Base-by-base conservation (phyloP, 2,329 filamentous ascomycete genomes). In the Neobulgaria alba region DNA sequence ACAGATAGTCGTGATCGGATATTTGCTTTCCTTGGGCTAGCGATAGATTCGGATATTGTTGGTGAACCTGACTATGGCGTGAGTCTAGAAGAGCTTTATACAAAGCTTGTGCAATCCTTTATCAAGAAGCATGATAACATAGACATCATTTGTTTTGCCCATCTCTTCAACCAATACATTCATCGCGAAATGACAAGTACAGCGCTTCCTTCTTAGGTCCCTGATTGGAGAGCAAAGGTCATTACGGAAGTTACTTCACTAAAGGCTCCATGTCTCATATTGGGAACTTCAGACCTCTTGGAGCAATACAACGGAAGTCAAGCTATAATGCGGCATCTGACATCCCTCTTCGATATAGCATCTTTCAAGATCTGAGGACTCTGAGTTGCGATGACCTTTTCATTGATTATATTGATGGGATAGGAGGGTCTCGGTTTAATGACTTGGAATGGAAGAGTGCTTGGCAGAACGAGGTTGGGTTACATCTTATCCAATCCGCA, bases 1-100 rank as follows among this genome's bases (percentile, higher is more conserved):
- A 42, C 44, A 2, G 47, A 51, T 37, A 42, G 37, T 9, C 38
- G 41, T 21, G 47, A 51, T 35, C 36, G 43, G 18, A 41, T 51
- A 4, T 51, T 49, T 18, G 44, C 46, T 29, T 20, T 49, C 4
- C 35, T 49, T 10, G 46, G 46, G 3, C 21, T 51, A 8, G 38
- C 40, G 7, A 8, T 18, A 3, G 43, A 45, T 38, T 10, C 23
- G 19, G 18, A 4, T 10, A 19, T 48, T 16, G 36, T 23, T 29
- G 35, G 36, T 2, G 30, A 15, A 18, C 37, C 33, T 21, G 38
- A 29, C 7, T 50, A 50, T 30, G 33, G 42, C 9, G 31, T 39
- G 16, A 20, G 35, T 20, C 29, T 46, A 17, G 30, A 18, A 4
- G 30, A 26, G 15, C 40, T 48, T 4, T 48, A 41, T 12, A 10